phyloP scores from a whole-genome alignment of 2,329 filamentous ascomycete genomes.

The Cordyceps tenuipes region DNA sequence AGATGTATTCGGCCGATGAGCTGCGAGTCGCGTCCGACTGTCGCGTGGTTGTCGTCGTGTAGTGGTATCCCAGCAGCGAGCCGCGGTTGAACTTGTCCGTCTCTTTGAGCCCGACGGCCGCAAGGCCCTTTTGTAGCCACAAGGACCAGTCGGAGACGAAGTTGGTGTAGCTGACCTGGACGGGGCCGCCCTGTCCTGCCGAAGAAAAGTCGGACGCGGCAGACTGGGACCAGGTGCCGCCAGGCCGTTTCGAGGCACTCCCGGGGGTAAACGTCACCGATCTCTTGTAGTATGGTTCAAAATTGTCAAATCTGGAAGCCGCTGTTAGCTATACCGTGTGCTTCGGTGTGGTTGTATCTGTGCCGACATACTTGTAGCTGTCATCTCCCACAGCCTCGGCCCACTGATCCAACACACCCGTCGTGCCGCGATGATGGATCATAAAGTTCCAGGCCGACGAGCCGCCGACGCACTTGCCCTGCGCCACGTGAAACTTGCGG shows the following conservation, averaged over 20 bases:
- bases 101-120: conserved; percentile 20
- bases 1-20: conserved; percentile 20
- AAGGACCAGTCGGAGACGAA: conserved; percentile 18
- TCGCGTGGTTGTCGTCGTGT: conserved; percentile 16
- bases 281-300: conserved; percentile 22
- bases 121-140: conserved; percentile 18
- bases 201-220: conserved; percentile 18
- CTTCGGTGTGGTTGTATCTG: too few relatives aligned
- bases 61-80: conserved; percentile 19
- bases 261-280: conserved; percentile 19
- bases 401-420: conserved; percentile 23
- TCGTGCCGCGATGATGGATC: conserved; percentile 25
- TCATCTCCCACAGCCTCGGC: conserved; percentile 22
- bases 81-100: conserved; percentile 18
- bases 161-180: conserved; percentile 21
- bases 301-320: not conserved
- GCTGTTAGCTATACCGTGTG: not conserved
- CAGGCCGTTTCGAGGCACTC: conserved; percentile 13
- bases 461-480: conserved; percentile 31
- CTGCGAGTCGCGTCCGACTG: conserved; percentile 18
- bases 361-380: conserved; percentile 19
- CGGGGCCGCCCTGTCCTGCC: conserved; percentile 16
- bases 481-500: conserved; percentile 27
- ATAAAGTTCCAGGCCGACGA: conserved; percentile 29
- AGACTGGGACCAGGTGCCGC: conserved; percentile 18